Percentiles rank a stretch among this genome's conserved stretches.
Evolutionary conservation across 805 yeast species (phyloP).

Genomic region (Henningerozyma blattae): DNA sequence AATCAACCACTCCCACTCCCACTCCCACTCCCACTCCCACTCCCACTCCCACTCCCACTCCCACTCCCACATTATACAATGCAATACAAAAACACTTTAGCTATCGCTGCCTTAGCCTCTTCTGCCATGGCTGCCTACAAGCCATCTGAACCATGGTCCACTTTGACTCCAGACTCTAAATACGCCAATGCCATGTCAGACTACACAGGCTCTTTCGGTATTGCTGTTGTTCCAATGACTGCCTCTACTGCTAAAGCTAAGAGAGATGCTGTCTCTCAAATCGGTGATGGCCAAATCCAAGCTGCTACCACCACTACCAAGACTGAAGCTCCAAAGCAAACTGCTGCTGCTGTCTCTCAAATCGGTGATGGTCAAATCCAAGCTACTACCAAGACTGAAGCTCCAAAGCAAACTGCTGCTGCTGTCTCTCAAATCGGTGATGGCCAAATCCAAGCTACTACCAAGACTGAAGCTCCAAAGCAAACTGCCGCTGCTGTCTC

Average conservation of each 20-base stretch:
- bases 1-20: no score
- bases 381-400: slow-evolving; percentile 18
- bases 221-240: slow-evolving; percentile 29
- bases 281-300: slow-evolving; percentile 8
- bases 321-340: no score
- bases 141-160: slow-evolving; percentile 29
- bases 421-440: slow-evolving; percentile 38
- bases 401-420: slow-evolving; percentile 16
- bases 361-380: slow-evolving; percentile 36
- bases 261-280: slow-evolving; percentile 20
- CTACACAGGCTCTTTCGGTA: slow-evolving; percentile 30
- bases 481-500: slow-evolving; percentile 26
- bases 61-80: no score
- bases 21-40: no score
- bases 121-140: slow-evolving; percentile 17
- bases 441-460: slow-evolving; percentile 29
- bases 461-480: slow-evolving; percentile 14
- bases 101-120: slow-evolving; percentile 21
- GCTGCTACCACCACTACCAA: no score
- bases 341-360: slow-evolving; percentile 32
- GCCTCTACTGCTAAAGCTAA: slow-evolving; percentile 24
- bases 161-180: slow-evolving; percentile 31
- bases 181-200: slow-evolving; percentile 27
- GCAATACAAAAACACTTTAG: slow-evolving; percentile 20
- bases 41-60: no score